Conservation (phyloP, 2,329 filamentous ascomycete species). For the Bipolaris sorokiniana region DNA sequence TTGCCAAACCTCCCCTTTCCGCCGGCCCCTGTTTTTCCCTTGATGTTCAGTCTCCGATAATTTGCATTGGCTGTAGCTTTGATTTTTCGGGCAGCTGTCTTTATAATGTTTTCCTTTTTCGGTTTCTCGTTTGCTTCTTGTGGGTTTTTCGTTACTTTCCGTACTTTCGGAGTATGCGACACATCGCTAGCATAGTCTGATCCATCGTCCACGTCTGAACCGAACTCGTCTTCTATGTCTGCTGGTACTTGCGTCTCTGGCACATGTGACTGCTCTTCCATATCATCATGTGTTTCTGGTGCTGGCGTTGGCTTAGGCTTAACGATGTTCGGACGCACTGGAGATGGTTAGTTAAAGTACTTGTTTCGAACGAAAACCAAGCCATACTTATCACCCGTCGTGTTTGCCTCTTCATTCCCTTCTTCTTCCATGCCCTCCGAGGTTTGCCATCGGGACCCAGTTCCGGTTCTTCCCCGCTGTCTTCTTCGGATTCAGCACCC, state of each 20-base stretch:
- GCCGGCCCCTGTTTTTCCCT: slow-evolving; percentile 52
- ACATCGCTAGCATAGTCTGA: slow-evolving; percentile 53
- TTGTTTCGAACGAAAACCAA: not conserved
- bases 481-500: slow-evolving; percentile 63
- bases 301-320: slow-evolving; percentile 53
- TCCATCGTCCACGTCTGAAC: slow-evolving; percentile 41
- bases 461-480: slow-evolving; percentile 53
- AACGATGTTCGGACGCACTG: slow-evolving; percentile 48
- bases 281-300: slow-evolving; percentile 30
- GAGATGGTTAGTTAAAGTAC: slow-evolving; percentile 24
- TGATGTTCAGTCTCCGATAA: slow-evolving; percentile 58
- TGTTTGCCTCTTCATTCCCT: slow-evolving; percentile 81
- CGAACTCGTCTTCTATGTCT: slow-evolving; percentile 42
- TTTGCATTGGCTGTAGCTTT: slow-evolving; percentile 57
- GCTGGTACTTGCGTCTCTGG: slow-evolving; percentile 34
- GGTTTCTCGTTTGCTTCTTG: slow-evolving; percentile 18
- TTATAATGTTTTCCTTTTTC: slow-evolving; percentile 38
- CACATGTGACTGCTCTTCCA: slow-evolving; percentile 52
- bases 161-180: slow-evolving; percentile 43
- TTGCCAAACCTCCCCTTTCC: slow-evolving; percentile 51
- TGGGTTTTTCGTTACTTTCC: slow-evolving; percentile 29
- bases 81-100: slow-evolving; percentile 52
- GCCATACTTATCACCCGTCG: slow-evolving; percentile 64
- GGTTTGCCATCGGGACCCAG: slow-evolving; percentile 65
- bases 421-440: slow-evolving; percentile 76